phyloP scores from a whole-genome alignment of 306 rosid species.

The Fragaria nilgerrensis region DNA sequence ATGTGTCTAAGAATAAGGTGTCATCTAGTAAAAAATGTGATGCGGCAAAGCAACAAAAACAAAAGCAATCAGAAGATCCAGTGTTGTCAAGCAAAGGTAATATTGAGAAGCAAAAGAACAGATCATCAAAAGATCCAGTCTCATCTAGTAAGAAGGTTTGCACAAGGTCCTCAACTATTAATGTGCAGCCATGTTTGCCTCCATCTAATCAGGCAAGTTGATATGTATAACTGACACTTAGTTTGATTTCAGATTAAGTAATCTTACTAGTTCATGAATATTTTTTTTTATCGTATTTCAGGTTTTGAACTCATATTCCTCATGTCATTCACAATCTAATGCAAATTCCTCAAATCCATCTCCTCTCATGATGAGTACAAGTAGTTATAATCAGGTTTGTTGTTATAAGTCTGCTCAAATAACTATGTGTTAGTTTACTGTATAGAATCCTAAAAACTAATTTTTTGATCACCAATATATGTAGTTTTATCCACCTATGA shows the following conservation, averaged over 20 bases:
- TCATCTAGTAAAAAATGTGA: background rate
- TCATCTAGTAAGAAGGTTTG: slow-evolving; percentile 5
- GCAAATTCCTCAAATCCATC: background rate
- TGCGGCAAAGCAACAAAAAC: background rate
- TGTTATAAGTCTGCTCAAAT: no score
- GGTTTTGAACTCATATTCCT: background rate
- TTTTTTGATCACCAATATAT: no score
- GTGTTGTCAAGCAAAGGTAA: background rate
- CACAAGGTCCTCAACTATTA: background rate
- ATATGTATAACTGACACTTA: background rate
- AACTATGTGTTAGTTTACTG: no score
- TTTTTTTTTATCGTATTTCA: background rate
- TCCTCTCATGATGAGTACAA: background rate
- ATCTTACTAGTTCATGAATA: background rate
- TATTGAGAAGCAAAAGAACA: background rate
- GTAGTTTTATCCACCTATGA: no score
- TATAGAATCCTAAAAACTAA: no score
- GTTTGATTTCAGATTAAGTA: background rate
- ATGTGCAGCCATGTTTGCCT: background rate
- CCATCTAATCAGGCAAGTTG: background rate
- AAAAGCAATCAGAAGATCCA: no score
- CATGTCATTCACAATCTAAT: background rate
- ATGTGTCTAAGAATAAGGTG: background rate
- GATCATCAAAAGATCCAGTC: background rate
- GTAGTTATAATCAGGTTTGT: background rate